phyloP scores from a whole-genome alignment of 83 land plant species.

The Isoetes engelmannii region DNA sequence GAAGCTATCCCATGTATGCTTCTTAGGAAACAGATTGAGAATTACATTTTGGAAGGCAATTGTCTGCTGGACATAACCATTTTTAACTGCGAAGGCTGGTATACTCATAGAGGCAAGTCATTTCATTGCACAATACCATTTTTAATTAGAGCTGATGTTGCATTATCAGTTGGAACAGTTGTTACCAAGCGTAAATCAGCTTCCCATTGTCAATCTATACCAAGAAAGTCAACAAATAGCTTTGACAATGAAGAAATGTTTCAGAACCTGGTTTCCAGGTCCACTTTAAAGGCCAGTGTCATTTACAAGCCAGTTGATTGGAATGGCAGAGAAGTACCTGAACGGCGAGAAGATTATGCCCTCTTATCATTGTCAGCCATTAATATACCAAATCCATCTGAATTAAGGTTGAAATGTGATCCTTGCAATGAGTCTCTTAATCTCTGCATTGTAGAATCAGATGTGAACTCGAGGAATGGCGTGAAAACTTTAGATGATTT shows the following conservation, averaged over 20 bases:
- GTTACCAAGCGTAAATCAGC: background rate
- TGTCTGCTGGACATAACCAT: slow-evolving; percentile 11
- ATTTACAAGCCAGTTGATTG: slow-evolving; percentile 13
- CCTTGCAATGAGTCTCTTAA: slow-evolving; percentile 15
- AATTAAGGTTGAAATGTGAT: slow-evolving; percentile 12
- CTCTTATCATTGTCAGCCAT: slow-evolving; percentile 8
- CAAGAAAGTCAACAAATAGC: slow-evolving; percentile 1
- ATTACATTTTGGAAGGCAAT: slow-evolving; percentile 17
- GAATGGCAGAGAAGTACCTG: slow-evolving; percentile 9
- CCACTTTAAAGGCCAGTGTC: background rate
- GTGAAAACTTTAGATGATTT: background rate
- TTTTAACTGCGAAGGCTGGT: slow-evolving; percentile 25
- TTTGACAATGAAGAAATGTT: slow-evolving; percentile 14
- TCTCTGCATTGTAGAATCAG: slow-evolving; percentile 13
- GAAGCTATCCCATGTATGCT: slow-evolving; percentile 8
- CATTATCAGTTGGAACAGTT: slow-evolving; percentile 16
- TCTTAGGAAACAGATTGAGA: slow-evolving; percentile 19
- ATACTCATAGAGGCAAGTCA: background rate
- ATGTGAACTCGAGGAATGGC: background rate
- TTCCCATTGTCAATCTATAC: slow-evolving; percentile 7
- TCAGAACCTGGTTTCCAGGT: background rate
- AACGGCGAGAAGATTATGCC: background rate
- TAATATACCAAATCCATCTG: slow-evolving; percentile 20
- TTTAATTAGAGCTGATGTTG: slow-evolving; percentile 17
- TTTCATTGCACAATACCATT: slow-evolving; percentile 19